These are phyloP conservation scores for Salisapilia sapeloensis DNA, from an alignment of 352 stramenopile genomes.

Conservation along the genomic window DNA sequence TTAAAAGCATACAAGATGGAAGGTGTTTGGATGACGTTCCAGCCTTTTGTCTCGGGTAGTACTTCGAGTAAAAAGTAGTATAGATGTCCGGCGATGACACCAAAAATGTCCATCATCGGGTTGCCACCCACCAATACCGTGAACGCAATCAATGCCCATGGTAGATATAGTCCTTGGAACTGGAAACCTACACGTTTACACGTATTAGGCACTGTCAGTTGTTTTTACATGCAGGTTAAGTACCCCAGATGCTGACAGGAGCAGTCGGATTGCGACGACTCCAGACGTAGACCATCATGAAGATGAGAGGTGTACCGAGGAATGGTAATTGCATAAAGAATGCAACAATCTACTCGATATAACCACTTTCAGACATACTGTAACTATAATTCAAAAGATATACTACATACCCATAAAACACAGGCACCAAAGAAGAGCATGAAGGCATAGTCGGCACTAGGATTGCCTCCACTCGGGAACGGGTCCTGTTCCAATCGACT, in stretches of 20 bases:
- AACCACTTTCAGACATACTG: background rate
- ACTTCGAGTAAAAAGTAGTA: slow-evolving; percentile 86
- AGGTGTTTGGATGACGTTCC: slow-evolving; percentile 69
- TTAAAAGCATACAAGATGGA: slow-evolving; percentile 47
- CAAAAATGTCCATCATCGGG: slow-evolving; percentile 78
- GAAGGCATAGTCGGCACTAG: slow-evolving; percentile 79
- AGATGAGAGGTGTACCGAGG: slow-evolving; percentile 71
- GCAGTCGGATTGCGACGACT: slow-evolving; percentile 72
- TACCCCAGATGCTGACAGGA: slow-evolving; percentile 73
- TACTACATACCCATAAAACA: slow-evolving; percentile 44
- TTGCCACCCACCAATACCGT: slow-evolving; percentile 74
- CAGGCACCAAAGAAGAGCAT: slow-evolving; percentile 75
- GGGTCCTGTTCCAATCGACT: slow-evolving; percentile 69
- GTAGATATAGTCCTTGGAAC: slow-evolving; percentile 77
- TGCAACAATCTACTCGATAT: slow-evolving; percentile 31
- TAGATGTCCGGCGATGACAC: slow-evolving; percentile 69
- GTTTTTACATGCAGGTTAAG: background rate
- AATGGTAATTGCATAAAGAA: slow-evolving; percentile 78
- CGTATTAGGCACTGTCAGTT: background rate
- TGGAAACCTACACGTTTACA: slow-evolving; percentile 32
- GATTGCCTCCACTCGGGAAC: slow-evolving; percentile 59
- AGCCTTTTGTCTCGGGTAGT: slow-evolving; percentile 68
- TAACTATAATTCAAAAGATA: background rate
- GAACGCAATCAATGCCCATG: slow-evolving; percentile 81
- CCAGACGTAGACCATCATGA: slow-evolving; percentile 87